phyloP scores from a whole-genome alignment of 768 basidiomycete species.

The Thelephora ganbajun region DNA sequence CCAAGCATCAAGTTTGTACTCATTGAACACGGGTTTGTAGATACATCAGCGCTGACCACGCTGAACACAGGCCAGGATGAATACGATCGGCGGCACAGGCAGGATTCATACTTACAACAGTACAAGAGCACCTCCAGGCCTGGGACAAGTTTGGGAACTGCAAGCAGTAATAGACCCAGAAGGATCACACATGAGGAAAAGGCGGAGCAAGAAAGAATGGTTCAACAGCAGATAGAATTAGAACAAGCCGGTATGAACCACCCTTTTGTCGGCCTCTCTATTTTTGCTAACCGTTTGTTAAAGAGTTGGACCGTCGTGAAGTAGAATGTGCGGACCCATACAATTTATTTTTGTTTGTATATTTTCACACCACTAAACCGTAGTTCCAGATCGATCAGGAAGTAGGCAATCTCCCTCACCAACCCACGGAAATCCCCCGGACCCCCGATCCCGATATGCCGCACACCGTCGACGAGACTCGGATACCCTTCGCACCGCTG shows the following conservation, averaged over 20 bases:
- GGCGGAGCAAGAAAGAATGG: conserved; percentile 17
- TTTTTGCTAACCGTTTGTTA: conserved; percentile 14
- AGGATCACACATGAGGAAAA: conserved; percentile 34
- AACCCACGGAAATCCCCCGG: conserved; percentile 20
- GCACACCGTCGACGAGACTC: conserved; percentile 60
- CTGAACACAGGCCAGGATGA: conserved; percentile 1
- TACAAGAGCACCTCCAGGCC: conserved; percentile 16
- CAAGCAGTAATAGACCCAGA: conserved; percentile 19
- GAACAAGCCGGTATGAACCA: conserved; percentile 27
- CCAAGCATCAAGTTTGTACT: conserved; percentile 35
- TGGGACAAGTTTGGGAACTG: conserved; percentile 26
- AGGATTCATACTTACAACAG: neutral
- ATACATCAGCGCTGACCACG: conserved; percentile 5
- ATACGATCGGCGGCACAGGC: conserved; percentile 1
- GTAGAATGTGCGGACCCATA: conserved; percentile 23
- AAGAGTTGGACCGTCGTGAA: conserved; percentile 20
- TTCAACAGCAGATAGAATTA: conserved; percentile 14
- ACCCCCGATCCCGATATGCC: conserved; percentile 19
- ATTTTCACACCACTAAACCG: conserved; percentile 6
- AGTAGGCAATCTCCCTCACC: conserved; percentile 43
- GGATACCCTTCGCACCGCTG: conserved; percentile 51
- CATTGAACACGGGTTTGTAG: neutral
- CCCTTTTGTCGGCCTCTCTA: conserved; percentile 8
- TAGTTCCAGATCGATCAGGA: conserved; percentile 11
- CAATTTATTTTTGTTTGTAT: neutral